Evolutionary conservation across 331 rosid genomes (phyloP).

Genomic region (Malus hybrid): DNA sequence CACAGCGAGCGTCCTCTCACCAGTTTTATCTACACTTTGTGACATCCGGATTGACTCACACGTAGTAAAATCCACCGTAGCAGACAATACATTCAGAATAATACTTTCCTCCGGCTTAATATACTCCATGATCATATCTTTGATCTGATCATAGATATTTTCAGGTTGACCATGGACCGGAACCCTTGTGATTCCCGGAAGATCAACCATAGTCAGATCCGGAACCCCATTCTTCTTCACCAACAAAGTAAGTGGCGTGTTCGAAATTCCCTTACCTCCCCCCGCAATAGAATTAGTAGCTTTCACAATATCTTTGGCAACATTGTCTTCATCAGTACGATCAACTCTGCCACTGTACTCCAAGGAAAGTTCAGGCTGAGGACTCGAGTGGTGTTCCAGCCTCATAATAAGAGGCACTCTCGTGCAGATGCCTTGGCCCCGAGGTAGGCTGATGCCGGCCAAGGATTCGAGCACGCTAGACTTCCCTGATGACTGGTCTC

Average conservation of each 20-base stretch:
- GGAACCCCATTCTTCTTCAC: no score
- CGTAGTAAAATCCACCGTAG: constrained; percentile 48
- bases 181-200: constrained; percentile 44
- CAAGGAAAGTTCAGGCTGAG: constrained; percentile 31
- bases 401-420: constrained; percentile 50
- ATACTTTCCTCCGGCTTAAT: constrained; percentile 52
- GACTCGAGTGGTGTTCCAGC: constrained; percentile 27
- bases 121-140: constrained; percentile 50
- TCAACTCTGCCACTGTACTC: constrained; percentile 28
- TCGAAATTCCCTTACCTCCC: constrained; percentile 36
- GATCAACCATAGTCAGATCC: no score
- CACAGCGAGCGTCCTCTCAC: no score
- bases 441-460: constrained; percentile 32
- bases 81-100: constrained; percentile 53
- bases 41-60: constrained; percentile 67
- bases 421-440: constrained; percentile 64
- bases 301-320: constrained; percentile 21
- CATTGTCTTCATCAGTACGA: constrained; percentile 23
- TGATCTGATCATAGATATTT: constrained; percentile 47
- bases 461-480: constrained; percentile 4
- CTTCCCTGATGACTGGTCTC: not conserved
- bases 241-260: not conserved
- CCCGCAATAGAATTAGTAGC: constrained; percentile 53
- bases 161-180: constrained; percentile 55
- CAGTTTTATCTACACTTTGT: constrained; percentile 41